phyloP scores from a whole-genome alignment of 345 rosid genomes.

The Abelmoschus esculentus region DNA sequence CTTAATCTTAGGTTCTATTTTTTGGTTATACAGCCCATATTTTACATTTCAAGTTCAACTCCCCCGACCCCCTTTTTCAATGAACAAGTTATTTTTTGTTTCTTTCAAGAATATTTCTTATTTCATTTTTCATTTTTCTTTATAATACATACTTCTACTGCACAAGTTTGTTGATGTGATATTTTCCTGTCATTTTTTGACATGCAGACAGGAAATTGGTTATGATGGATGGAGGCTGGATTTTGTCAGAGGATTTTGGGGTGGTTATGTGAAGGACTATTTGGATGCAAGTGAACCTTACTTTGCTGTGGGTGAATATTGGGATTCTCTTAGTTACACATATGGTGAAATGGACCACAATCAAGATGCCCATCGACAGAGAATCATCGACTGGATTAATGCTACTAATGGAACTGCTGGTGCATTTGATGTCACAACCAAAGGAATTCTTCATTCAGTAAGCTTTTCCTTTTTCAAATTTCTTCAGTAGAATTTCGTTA shows the following conservation, averaged over 20 bases:
- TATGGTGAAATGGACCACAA: slow-evolving; percentile 87
- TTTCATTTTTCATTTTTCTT: not conserved
- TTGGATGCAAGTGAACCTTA: slow-evolving; percentile 74
- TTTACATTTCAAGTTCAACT: not conserved
- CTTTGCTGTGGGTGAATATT: slow-evolving; percentile 91
- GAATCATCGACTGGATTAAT: slow-evolving; percentile 88
- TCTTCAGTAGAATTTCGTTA: not conserved
- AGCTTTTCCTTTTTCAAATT: slow-evolving; percentile 14
- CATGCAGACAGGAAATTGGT: slow-evolving; percentile 79
- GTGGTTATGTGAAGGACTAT: slow-evolving; percentile 98
- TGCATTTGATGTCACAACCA: slow-evolving; percentile 97
- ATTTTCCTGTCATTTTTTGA: slow-evolving; percentile 16
- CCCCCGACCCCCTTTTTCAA: not conserved
- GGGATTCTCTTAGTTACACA: slow-evolving; percentile 90
- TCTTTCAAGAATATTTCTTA: not conserved
- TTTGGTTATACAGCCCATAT: not conserved
- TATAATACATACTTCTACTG: not conserved
- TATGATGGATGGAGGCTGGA: slow-evolving; percentile 99
- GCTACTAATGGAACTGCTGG: slow-evolving; percentile 77
- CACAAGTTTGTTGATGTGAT: not conserved
- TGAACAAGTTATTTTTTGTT: not conserved
- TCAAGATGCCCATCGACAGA: slow-evolving; percentile 93
- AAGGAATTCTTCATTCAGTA: slow-evolving; percentile 91
- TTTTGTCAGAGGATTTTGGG: slow-evolving; percentile 98
- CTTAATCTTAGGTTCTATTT: not conserved